A percentile compares a stretch with the other conserved stretches of the same genome.
phyloP scores from a whole-genome alignment of 805 yeast species.

The Saccharomycopsis fermentans region DNA sequence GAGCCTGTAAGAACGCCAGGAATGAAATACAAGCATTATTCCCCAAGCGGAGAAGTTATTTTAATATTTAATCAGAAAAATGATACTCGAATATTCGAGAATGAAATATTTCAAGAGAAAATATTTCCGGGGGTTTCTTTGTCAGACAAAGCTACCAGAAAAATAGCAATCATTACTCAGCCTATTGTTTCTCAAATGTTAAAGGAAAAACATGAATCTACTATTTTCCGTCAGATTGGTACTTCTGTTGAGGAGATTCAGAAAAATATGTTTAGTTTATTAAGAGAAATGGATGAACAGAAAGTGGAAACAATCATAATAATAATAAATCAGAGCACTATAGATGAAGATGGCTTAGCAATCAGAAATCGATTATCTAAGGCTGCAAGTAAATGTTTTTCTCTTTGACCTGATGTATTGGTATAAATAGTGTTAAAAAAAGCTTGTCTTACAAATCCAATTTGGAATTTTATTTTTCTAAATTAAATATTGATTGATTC shows the following conservation, averaged over 20 bases:
- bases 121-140: not conserved
- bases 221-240: slow-evolving; percentile 34
- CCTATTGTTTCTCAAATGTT: not conserved
- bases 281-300: slow-evolving; percentile 67
- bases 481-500: not conserved
- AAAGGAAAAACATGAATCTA: slow-evolving; percentile 16
- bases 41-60: slow-evolving; percentile 79
- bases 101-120: not conserved
- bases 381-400: slow-evolving; percentile 56
- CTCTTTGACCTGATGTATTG: not conserved
- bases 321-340: slow-evolving; percentile 43
- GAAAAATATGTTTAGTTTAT: slow-evolving; percentile 56
- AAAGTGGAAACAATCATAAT: slow-evolving; percentile 67
- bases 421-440: not conserved
- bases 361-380: slow-evolving; percentile 85
- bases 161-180: slow-evolving; percentile 11
- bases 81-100: not conserved
- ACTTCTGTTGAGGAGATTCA: slow-evolving; percentile 51
- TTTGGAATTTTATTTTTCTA: not conserved
- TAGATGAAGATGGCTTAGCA: slow-evolving; percentile 78
- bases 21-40: slow-evolving; percentile 93
- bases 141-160: not conserved
- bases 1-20: slow-evolving; percentile 91
- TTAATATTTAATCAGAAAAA: slow-evolving; percentile 32
- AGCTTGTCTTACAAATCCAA: not conserved